Conservation (phyloP, 768 basidiomycete genomes). For the Wakefieldia striispora region DNA sequence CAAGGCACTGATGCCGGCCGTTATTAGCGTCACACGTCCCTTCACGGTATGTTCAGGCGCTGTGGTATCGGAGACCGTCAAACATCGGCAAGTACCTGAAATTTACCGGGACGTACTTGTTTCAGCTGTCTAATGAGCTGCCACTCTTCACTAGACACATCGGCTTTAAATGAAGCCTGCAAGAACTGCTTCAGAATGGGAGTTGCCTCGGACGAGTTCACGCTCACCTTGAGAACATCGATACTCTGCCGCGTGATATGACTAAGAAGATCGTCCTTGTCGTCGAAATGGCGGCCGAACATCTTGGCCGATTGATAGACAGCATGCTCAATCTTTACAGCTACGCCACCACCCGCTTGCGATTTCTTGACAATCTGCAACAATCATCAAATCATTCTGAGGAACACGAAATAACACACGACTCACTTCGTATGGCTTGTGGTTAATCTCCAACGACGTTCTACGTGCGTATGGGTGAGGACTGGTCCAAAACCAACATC, state of each 20-base stretch:
- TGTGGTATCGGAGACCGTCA: conserved; percentile 14
- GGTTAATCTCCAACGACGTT: conserved; percentile 96
- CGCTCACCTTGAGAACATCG: conserved; percentile 84
- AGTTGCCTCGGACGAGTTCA: background rate
- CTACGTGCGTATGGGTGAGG: conserved; percentile 38
- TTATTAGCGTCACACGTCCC: background rate
- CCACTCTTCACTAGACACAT: conserved; percentile 93
- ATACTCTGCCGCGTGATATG: conserved; percentile 91
- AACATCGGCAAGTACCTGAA: background rate
- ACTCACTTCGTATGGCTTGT: conserved; percentile 79
- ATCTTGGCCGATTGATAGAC: conserved; percentile 94
- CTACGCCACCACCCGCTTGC: conserved; percentile 94
- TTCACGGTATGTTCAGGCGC: conserved; percentile 39
- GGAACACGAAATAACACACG: background rate
- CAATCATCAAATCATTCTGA: background rate
- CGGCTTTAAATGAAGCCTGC: conserved; percentile 81
- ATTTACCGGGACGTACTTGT: conserved; percentile 41
- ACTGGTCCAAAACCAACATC: background rate
- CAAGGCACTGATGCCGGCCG: conserved; percentile 1
- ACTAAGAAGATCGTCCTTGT: conserved; percentile 91
- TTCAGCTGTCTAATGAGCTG: conserved; percentile 86
- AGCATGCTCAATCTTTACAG: conserved; percentile 97
- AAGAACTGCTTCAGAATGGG: conserved; percentile 10
- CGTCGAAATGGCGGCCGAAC: conserved; percentile 95
- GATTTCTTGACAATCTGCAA: conserved; percentile 83